Base-by-base conservation (phyloP, 1,284 basidiomycete genomes). In the Chalciporus sp. region DNA sequence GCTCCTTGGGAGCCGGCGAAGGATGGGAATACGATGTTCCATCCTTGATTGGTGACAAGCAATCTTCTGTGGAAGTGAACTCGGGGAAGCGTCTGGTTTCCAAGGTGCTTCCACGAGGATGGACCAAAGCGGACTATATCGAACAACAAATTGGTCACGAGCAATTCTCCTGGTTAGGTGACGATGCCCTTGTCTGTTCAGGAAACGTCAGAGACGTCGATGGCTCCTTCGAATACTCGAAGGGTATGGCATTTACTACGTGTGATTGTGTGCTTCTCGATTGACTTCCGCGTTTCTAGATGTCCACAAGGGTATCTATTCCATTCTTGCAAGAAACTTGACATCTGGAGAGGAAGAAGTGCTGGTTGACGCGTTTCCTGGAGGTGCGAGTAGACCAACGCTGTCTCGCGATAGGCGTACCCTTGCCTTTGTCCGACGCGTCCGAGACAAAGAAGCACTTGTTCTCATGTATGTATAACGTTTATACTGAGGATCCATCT, bases 71-170 rank as follows among this genome's bases (percentile, higher is more conserved):
- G 50, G 58, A 67, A 45, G 72, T 62, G 23, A 83, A 81, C 6
- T 76, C 75, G 49, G 87, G 87, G 4, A 74, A 67, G 40, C 78
- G 84, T 26, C 64, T 87, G 23, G 63, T 87, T 49, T 79, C 83
- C 29, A 75, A 81, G 35, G 78, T 73, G 2, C 67, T 89, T 2
- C 86, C 87, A 26, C 51, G 62, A 2, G 86, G 85, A 2, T 87
- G 85, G 85, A 72, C 74, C 26, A 65, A 77, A 9, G 75, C 78
- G 8, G 69, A 82, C 42, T 90, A 89, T 61, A 77, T 75, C 8
- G 76, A 84, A 35, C 85, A 86, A 58, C 86, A 89, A 67, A 82
- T 90, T 56, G 87, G 87, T 0, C 82, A 85, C 1, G 87, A 90
- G 59, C 86, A 88, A 60, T 75, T 83, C 58, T 76, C 87, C 42